Conservation (phyloP, 1,284 basidiomycete genomes). For the Grifola frondosa region DNA sequence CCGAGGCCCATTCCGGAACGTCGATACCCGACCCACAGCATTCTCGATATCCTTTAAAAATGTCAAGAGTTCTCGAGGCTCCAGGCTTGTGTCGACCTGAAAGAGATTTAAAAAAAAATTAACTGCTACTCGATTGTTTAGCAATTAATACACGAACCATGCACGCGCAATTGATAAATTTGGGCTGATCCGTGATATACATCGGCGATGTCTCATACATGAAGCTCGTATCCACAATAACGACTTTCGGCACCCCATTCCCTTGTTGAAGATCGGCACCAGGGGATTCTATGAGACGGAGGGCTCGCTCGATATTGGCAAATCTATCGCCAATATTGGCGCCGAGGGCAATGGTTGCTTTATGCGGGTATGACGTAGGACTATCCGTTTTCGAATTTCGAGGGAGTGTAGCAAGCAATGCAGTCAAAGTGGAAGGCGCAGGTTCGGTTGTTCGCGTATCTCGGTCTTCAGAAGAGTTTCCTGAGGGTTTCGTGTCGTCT, state of each 20-base stretch:
- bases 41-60: constrained; percentile 78
- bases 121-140: constrained; percentile 1
- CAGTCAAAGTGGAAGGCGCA: neutral
- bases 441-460: too few relatives aligned
- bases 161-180: constrained; percentile 90
- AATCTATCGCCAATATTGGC: constrained; percentile 91
- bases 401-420: neutral
- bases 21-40: constrained; percentile 79
- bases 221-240: constrained; percentile 81
- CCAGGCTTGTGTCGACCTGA: constrained; percentile 78
- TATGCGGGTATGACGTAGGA: constrained; percentile 23
- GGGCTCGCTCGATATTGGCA: constrained; percentile 78
- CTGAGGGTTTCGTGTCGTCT: too few relatives aligned
- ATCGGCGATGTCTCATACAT: constrained; percentile 94
- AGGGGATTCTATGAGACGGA: constrained; percentile 57
- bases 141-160: constrained; percentile 52
- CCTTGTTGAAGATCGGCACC: constrained; percentile 25
- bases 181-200: constrained; percentile 91
- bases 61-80: constrained; percentile 61
- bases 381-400: neutral
- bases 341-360: constrained; percentile 78
- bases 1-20: constrained; percentile 85
- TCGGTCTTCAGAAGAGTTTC: too few relatives aligned
- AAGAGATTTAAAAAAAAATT: constrained; percentile 1
- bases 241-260: constrained; percentile 29